A percentile compares a stretch with the other conserved stretches of the same genome.
Evolutionary conservation across 441 rosid genomes (phyloP).

Genomic region (Corymbia calophylla): DNA sequence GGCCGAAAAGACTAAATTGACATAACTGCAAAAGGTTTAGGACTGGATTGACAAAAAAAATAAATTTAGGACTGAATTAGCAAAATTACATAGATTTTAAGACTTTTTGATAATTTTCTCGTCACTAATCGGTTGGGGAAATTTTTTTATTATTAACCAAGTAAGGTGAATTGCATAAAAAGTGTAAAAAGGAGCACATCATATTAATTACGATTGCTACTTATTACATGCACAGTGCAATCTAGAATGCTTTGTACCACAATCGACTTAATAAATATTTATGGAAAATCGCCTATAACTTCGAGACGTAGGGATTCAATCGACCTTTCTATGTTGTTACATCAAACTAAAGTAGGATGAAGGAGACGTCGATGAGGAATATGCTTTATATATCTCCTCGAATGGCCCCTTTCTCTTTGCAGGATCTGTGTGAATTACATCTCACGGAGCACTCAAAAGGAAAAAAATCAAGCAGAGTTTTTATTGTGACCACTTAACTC

Average conservation of each 20-base stretch:
- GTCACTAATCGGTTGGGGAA: background rate
- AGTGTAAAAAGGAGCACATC: rapidly evolving
- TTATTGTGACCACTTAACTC: background rate
- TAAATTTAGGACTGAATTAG: too few relatives aligned
- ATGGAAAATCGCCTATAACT: background rate
- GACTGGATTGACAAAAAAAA: too few relatives aligned
- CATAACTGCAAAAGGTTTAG: too few relatives aligned
- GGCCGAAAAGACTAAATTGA: too few relatives aligned
- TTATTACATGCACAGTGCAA: background rate
- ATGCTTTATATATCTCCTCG: background rate
- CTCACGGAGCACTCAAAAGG: background rate
- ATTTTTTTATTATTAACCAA: background rate
- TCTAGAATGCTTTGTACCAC: background rate
- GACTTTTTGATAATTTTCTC: too few relatives aligned
- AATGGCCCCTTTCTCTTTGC: background rate
- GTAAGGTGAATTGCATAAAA: background rate
- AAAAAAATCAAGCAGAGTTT: background rate
- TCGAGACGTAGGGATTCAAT: background rate
- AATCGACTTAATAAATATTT: background rate
- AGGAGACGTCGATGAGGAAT: background rate
- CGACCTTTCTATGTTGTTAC: background rate
- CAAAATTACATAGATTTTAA: too few relatives aligned
- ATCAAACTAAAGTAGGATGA: background rate
- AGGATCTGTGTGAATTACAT: background rate
- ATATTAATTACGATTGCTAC: background rate